Evolutionary conservation across 345 rosid species (phyloP).

Genomic region (Mangifera indica): DNA sequence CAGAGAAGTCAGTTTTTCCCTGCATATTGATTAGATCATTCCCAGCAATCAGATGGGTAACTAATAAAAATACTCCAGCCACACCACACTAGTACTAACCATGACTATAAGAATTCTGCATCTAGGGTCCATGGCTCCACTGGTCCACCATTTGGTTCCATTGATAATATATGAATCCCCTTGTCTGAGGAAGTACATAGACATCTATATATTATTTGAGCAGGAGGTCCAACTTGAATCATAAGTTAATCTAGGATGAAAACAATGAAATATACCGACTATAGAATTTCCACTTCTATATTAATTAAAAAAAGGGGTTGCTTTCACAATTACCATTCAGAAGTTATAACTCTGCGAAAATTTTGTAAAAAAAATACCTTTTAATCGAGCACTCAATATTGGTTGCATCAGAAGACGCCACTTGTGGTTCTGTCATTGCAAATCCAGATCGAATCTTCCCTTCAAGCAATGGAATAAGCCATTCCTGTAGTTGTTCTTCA

Average conservation of each 20-base stretch:
- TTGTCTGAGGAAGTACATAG: constrained; percentile 44
- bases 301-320: not conserved
- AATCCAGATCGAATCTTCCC: constrained; percentile 96
- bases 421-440: constrained; percentile 99
- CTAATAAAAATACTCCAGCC: constrained; percentile 4
- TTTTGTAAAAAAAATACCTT: constrained; percentile 44
- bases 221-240: constrained; percentile 11
- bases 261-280: constrained; percentile 3
- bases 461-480: constrained; percentile 92
- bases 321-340: not conserved
- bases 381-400: constrained; percentile 90
- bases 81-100: constrained; percentile 50
- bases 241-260: not conserved
- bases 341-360: not conserved
- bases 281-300: not conserved
- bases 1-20: constrained; percentile 90
- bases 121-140: constrained; percentile 99
- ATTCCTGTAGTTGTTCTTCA: constrained; percentile 74
- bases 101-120: constrained; percentile 90
- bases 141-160: constrained; percentile 99
- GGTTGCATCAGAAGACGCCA: constrained; percentile 99
- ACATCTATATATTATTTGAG: constrained; percentile 7
- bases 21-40: constrained; percentile 32
- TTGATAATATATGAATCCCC: constrained; percentile 80
- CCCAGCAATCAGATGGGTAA: constrained; percentile 8